Evolutionary conservation across 805 yeast species (phyloP).

Genomic region (Clavispora santaluciae): DNA sequence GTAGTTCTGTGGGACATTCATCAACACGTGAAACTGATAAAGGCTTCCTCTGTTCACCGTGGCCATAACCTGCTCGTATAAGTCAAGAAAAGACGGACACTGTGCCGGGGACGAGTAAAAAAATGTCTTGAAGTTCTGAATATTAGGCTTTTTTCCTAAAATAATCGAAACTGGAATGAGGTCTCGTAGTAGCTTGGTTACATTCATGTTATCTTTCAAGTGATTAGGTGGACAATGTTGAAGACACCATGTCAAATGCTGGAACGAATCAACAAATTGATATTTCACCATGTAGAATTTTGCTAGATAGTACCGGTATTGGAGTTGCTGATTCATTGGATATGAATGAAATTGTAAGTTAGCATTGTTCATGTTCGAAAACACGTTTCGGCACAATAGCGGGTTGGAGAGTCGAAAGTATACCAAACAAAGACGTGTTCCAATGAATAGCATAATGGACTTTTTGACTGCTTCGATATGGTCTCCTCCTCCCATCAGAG

Average conservation of each 20-base stretch:
- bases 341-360: constrained; percentile 39
- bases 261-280: constrained; percentile 42
- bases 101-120: constrained; percentile 15
- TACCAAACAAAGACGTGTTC: constrained; percentile 49
- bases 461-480: constrained; percentile 39
- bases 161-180: constrained; percentile 50
- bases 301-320: constrained; percentile 51
- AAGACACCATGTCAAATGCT: constrained; percentile 55
- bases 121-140: constrained; percentile 6
- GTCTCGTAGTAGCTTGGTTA: constrained; percentile 39
- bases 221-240: constrained; percentile 26
- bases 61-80: constrained; percentile 34
- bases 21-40: constrained; percentile 24
- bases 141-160: constrained; percentile 50
- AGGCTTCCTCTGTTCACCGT: constrained; percentile 43
- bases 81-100: constrained; percentile 18
- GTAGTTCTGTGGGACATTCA: constrained; percentile 21
- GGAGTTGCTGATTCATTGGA: constrained; percentile 41
- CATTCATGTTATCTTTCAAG: constrained; percentile 27
- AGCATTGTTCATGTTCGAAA: constrained; percentile 55
- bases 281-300: constrained; percentile 52
- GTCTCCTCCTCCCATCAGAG: constrained; percentile 37
- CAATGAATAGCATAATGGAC: constrained; percentile 47
- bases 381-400: constrained; percentile 55
- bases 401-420: constrained; percentile 55